A percentile compares a stretch with the other conserved stretches of the same genome.
These are phyloP conservation scores for Kernera saxatilis DNA, from an alignment of 345 rosid species.

Conservation along the genomic window DNA sequence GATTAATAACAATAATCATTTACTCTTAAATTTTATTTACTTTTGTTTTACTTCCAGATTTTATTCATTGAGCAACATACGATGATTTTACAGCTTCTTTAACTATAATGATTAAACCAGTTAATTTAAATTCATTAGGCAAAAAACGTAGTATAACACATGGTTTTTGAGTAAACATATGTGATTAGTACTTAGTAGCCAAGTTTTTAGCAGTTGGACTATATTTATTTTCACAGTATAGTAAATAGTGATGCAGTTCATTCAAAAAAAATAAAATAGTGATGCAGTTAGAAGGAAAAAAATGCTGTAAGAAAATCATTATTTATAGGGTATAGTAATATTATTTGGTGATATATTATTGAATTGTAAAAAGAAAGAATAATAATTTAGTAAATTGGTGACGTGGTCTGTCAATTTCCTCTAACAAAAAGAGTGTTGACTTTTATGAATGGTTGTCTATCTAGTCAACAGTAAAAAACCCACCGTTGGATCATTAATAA, in stretches of 20 bases:
- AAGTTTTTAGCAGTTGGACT: background rate
- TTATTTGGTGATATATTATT: background rate
- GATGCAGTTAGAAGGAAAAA: background rate
- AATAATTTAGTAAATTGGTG: slow-evolving; percentile 1
- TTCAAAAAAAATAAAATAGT: background rate
- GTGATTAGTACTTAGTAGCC: background rate
- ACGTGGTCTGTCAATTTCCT: slow-evolving; percentile 13
- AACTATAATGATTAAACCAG: background rate
- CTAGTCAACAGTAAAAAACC: slow-evolving; percentile 13
- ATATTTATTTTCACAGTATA: background rate
- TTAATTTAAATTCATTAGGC: too few species aligned
- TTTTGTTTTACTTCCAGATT: too few species aligned
- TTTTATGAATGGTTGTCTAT: slow-evolving; percentile 22
- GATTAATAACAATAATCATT: background rate
- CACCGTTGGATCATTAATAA: slow-evolving; percentile 22
- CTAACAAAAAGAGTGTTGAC: slow-evolving; percentile 20
- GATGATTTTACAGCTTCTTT: background rate
- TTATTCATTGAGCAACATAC: background rate
- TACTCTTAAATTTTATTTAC: background rate
- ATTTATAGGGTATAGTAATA: background rate
- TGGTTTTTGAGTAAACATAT: background rate
- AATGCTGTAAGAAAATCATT: background rate
- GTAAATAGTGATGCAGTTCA: background rate
- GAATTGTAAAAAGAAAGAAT: background rate
- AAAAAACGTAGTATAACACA: too few species aligned